Evolutionary conservation across 176 grass and related monocot genomes (phyloP).

Genomic region (Eleusine coracana): DNA sequence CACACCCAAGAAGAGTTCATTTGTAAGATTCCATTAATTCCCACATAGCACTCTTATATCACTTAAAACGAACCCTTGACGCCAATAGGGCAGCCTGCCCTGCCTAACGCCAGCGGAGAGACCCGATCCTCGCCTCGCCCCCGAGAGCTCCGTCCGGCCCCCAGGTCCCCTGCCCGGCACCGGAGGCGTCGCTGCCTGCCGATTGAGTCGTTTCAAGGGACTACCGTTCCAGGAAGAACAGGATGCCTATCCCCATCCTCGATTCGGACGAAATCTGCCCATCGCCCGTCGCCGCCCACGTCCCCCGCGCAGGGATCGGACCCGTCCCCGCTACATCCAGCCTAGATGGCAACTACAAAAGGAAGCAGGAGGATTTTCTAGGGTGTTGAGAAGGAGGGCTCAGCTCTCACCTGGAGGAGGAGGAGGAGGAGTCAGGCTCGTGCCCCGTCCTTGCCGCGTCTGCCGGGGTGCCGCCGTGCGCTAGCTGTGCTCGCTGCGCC

Average conservation of each 20-base stretch:
- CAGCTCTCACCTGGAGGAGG: neutral
- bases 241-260: neutral
- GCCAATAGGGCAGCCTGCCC: neutral
- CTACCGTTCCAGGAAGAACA: neutral
- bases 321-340: neutral
- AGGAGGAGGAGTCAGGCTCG: neutral
- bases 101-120: too few relatives aligned
- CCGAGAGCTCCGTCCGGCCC: neutral
- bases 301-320: neutral
- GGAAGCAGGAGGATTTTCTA: neutral
- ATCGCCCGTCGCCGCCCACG: neutral
- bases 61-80: neutral
- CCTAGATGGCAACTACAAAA: neutral
- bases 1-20: neutral
- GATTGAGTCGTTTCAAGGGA: neutral
- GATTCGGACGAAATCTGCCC: neutral
- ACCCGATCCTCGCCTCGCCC: neutral
- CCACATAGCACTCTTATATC: neutral
- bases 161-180: neutral
- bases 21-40: too few relatives aligned
- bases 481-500: neutral
- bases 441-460: neutral
- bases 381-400: neutral
- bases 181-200: neutral
- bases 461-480: too few relatives aligned